Conservation (phyloP, 1,284 basidiomycete genomes). For the Calocybe gambosa region DNA sequence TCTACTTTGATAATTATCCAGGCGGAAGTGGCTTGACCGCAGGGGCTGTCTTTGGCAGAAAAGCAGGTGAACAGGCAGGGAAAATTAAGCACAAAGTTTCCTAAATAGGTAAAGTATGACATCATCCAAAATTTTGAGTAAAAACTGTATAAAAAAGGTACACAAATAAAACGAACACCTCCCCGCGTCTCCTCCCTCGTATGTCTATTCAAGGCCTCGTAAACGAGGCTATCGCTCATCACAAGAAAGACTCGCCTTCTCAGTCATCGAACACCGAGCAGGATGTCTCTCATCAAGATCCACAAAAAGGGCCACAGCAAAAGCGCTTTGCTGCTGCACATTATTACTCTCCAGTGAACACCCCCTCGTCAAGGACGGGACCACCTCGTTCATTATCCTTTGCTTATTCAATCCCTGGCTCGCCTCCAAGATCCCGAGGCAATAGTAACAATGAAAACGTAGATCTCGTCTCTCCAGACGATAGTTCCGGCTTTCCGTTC, state of each 20-base stretch:
- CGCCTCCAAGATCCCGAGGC: conserved; percentile 32
- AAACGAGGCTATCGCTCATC: conserved; percentile 6
- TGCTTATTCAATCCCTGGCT: conserved; percentile 46
- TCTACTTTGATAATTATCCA: conserved; percentile 61
- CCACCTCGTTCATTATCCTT: conserved; percentile 70
- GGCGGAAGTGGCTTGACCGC: conserved; percentile 64
- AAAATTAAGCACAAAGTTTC: not conserved
- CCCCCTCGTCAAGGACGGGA: conserved; percentile 63
- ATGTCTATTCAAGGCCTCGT: conserved; percentile 18
- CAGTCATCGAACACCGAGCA: not conserved
- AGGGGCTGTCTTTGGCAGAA: conserved; percentile 61
- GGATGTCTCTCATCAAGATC: not conserved
- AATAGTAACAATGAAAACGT: conserved; percentile 24
- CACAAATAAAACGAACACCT: not conserved
- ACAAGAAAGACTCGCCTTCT: conserved; percentile 1
- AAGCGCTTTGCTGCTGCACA: conserved; percentile 6
- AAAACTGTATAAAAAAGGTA: not conserved
- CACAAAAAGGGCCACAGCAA: conserved; percentile 5
- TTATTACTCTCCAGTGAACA: conserved; percentile 30
- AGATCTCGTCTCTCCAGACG: conserved; percentile 26
- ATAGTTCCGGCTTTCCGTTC: conserved; percentile 22
- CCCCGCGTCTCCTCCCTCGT: too few species aligned
- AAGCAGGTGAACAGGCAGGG: conserved; percentile 36
- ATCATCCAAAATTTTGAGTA: not conserved
- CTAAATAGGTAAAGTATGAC: not conserved